Base-by-base conservation (phyloP, 257 asterid genomes). In the Linaria vulgaris region DNA sequence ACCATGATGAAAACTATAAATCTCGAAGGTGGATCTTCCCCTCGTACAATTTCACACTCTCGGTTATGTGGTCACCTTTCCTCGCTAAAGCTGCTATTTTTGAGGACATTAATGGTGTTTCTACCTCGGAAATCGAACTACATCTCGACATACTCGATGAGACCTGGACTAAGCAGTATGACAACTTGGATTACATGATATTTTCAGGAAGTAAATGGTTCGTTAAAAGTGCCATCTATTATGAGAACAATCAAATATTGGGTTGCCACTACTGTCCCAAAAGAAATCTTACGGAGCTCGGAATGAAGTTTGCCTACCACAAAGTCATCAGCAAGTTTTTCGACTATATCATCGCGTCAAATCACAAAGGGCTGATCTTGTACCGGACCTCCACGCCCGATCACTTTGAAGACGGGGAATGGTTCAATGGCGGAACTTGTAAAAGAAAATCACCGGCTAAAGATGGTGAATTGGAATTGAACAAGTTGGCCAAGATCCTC, bases 21-120 rank as follows among this genome's bases (percentile, higher is more conserved):
- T 75, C 80, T 55, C 77, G 81, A 63, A 80, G 78, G 73, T 90
- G 97, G 97, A 17, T 77, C 60, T 85, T 90, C 75, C 95, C 90
- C 0, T 67, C 59, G 8, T 62, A 74, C 88, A 90, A 85, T 70
- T 76, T 87, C 37, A 85, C 88, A 0, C 24, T 90, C 13, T 88
- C 94, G 1, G 81, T 70, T 50, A 45, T 90, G 39, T 90, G 97
- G 97, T 79, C 96, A 27, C 97, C 97, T 22, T 80, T 87, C 57
- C 83, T 90, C 19, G 85, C 96, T 3, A 15, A 82, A 52, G 95
- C 96, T 11, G 80, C 73, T 57, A 83, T 80, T 60, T 74, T 75
- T 12, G 96, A 85, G 72, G 95, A 90, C 45, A 19, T 53, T 0
- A 70, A 82, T 7, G 97, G 96, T 12, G 85, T 85, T 51, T 79